Base-by-base conservation (phyloP, 495 filamentous ascomycete species). In the Aspergillus wentii region DNA sequence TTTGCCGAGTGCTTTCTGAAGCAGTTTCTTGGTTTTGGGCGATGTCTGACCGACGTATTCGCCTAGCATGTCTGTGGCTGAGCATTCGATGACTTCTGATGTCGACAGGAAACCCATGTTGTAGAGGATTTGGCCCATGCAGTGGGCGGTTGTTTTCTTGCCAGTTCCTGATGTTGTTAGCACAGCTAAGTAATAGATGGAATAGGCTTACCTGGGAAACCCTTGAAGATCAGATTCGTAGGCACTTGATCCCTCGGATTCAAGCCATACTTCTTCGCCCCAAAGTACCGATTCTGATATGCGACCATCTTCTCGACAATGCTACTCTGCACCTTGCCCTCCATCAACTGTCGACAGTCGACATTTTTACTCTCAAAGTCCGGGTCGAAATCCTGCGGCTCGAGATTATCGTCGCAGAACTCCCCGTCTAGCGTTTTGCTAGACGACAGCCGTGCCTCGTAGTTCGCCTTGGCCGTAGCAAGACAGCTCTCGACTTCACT, bases 41-140 rank as follows among this genome's bases (percentile, higher is more conserved):
- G 75, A 78, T 0, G 80, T 84, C 0, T 83, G 77, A 0, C 82
- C 82, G 3, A 83, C 38, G 56, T 63, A 66, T 33, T 68, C 44
- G 2, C 54, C 66, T 5, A 70, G 48, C 13, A 70, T 38, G 31
- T 68, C 64, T 4, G 46, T 51, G 0, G 54, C 60, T 5, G 66
- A 70, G 17, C 43, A 50, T 32, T 68, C 60, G 1, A 63, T 37
- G 2, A 66, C 64, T 29, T 68, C 55, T 1, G 44, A 40, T 1
- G 38, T 51, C 7, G 54, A 33, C 1, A 68, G 40, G 30, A 70
- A 56, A 1, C 66, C 66, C 61, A 70, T 65, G 7, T 40, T 15
- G 30, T 44, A 49, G 23, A 34, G 42, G 16, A 50, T 33, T 21
- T 50, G 17, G 1, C 47, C 47, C 31, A 50, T 46, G 35, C 55